Base-by-base conservation (phyloP, 129 eudicot genomes). In the Artemisia argyi region DNA sequence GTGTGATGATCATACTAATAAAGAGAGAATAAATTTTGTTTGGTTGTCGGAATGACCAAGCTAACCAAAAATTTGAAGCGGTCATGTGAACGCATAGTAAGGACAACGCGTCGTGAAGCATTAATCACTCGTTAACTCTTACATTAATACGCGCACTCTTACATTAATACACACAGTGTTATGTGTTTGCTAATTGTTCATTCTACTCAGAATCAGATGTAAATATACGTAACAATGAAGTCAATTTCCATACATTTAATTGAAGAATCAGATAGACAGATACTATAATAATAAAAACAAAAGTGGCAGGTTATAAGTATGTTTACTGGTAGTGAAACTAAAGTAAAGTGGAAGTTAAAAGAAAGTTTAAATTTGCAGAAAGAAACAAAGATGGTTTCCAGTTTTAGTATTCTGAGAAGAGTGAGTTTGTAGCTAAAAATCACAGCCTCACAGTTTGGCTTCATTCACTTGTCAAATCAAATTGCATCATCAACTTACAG, bases 381-480 rank as follows among this genome's bases (percentile, higher is more conserved):
- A 73, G 62, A 68, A 62, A 69, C 76, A 64, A 72, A 44, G 30
- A 73, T 53, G 78, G 76, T 49, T 82, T 47, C 81, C 81, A 58
- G 83, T 69, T 74, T 80, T 72, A 57, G 85, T 79, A 78, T 59
- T 80, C 73, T 51, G 82, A 81, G 79, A 83, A 83, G 91, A 71
- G 80, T 85, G 84, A 73, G 80, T 79, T 71, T 44, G 84, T 53
- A 71, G 81, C 74, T 71, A 74, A 77, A 28, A 72, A 57, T 82
- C 72, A 68, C 69, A 76, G 70, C 61, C 68, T 59, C 59, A 68
- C 86, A 74, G 86, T 64, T 74, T 82, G 65, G 72, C 63, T 81
- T 78, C 91, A 85, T 78, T 85, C 81, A 74, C 79, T 78, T 65
- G 96, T 88, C 96, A 85, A 85, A 88, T 88, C 91, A 80, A 16